phyloP scores from a whole-genome alignment of 2,329 filamentous ascomycete genomes.

The Hymenoscyphus occultus region DNA sequence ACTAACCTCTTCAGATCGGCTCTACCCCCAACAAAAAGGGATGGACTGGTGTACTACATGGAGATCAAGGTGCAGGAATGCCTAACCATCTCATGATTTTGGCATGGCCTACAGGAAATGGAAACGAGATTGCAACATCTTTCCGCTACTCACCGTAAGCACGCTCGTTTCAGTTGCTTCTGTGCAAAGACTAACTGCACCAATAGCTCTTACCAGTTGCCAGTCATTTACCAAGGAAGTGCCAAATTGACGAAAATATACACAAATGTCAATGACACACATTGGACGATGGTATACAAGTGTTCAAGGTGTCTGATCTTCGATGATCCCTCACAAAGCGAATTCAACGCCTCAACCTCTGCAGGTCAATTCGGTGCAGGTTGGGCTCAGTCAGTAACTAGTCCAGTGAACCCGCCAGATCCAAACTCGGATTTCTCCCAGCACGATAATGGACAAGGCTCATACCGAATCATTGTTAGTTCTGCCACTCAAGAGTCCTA shows the following conservation, averaged over 20 bases:
- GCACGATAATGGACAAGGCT: conserved; percentile 55
- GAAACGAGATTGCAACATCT: conserved; percentile 51
- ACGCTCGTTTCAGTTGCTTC: not conserved
- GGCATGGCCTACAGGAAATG: conserved; percentile 51
- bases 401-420: conserved; percentile 41
- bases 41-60: conserved; percentile 57
- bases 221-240: conserved; percentile 57
- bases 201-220: conserved; percentile 53
- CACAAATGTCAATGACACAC: conserved; percentile 53
- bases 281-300: conserved; percentile 63
- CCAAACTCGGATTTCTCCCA: conserved; percentile 47
- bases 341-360: conserved; percentile 44
- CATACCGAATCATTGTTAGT: conserved; percentile 48
- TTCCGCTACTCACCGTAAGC: conserved; percentile 51
- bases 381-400: conserved; percentile 49
- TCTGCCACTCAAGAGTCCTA: conserved; percentile 43
- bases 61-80: conserved; percentile 48
- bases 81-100: conserved; percentile 55
- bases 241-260: conserved; percentile 61
- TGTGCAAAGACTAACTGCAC: conserved; percentile 7
- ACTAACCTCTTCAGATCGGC: conserved; percentile 34
- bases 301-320: conserved; percentile 57
- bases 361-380: conserved; percentile 48
- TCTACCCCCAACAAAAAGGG: conserved; percentile 48
- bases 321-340: conserved; percentile 47